These are phyloP conservation scores for Heterobasidion parviporum DNA, from an alignment of 1,284 basidiomycete genomes.

Conservation along the genomic window DNA sequence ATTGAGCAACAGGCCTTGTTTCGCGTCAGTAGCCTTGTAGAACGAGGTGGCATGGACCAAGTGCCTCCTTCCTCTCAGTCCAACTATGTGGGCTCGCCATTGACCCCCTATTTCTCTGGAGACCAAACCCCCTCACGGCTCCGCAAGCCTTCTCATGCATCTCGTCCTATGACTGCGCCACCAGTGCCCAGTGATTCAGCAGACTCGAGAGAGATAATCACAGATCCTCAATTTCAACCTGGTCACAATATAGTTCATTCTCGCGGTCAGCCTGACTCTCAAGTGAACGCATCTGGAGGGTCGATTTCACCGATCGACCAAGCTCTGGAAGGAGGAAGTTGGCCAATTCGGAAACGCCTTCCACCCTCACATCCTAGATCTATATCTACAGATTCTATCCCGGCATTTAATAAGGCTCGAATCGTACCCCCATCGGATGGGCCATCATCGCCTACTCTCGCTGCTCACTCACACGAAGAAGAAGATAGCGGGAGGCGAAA, in stretches of 20 bases:
- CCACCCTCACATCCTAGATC: constrained; percentile 6
- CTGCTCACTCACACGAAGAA: not conserved
- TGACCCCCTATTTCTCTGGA: too few species aligned
- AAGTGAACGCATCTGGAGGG: not conserved
- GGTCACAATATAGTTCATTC: not conserved
- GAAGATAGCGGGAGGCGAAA: constrained; percentile 10
- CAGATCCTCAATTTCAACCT: not conserved
- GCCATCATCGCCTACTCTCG: constrained; percentile 2
- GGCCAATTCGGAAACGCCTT: constrained; percentile 2
- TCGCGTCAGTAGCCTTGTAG: constrained; percentile 50
- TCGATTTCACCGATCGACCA: not conserved
- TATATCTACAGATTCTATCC: constrained; percentile 9
- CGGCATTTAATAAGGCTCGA: not conserved
- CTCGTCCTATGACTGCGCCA: constrained; percentile 10
- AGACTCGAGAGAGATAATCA: not conserved
- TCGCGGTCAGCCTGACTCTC: constrained; percentile 6
- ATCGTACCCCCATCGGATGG: not conserved
- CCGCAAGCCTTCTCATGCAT: not conserved
- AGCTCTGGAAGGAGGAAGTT: constrained; percentile 3
- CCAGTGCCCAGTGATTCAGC: not conserved
- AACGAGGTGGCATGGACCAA: not conserved
- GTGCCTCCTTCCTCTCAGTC: not conserved
- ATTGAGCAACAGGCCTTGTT: constrained; percentile 64
- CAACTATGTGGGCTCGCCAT: not conserved
- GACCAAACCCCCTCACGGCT: not conserved